Evolutionary conservation across 1,284 basidiomycete species (phyloP).

Genomic region (Malassezia slooffiae): DNA sequence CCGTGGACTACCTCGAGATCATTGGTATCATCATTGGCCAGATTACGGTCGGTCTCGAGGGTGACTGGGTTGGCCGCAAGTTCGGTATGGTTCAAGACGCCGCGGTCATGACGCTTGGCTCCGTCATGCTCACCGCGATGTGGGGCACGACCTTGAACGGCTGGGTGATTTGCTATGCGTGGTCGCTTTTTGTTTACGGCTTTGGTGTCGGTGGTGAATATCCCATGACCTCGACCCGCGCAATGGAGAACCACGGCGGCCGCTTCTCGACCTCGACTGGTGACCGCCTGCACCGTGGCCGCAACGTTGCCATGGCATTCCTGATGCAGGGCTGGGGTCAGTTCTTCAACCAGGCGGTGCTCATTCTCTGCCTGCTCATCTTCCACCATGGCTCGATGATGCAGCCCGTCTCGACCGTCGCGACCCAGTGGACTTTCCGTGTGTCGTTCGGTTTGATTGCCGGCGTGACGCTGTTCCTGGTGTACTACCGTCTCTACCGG

Average conservation of each 20-base stretch:
- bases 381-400: conserved; percentile 49
- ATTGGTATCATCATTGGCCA: conserved; percentile 54
- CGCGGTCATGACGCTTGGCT: conserved; percentile 48
- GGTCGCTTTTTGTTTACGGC: conserved; percentile 51
- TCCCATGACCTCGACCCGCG: conserved; percentile 53
- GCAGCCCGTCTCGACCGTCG: conserved; percentile 48
- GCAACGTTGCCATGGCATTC: conserved; percentile 53
- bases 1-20: conserved; percentile 50
- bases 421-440: conserved; percentile 53
- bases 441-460: conserved; percentile 53
- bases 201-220: conserved; percentile 51
- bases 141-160: conserved; percentile 52
- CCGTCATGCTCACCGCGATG: conserved; percentile 53
- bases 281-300: conserved; percentile 53
- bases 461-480: conserved; percentile 51
- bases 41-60: conserved; percentile 53
- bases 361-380: conserved; percentile 52
- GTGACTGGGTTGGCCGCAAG: conserved; percentile 53
- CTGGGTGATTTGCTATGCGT: conserved; percentile 54
- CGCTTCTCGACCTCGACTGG: conserved; percentile 47
- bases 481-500: conserved; percentile 52
- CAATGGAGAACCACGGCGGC: conserved; percentile 50
- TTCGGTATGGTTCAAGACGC: conserved; percentile 50
- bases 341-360: conserved; percentile 51
- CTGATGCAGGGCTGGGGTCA: conserved; percentile 53